Evolutionary conservation across 108 stramenopile species (phyloP).

Genomic region (Conticribra weissflogii): DNA sequence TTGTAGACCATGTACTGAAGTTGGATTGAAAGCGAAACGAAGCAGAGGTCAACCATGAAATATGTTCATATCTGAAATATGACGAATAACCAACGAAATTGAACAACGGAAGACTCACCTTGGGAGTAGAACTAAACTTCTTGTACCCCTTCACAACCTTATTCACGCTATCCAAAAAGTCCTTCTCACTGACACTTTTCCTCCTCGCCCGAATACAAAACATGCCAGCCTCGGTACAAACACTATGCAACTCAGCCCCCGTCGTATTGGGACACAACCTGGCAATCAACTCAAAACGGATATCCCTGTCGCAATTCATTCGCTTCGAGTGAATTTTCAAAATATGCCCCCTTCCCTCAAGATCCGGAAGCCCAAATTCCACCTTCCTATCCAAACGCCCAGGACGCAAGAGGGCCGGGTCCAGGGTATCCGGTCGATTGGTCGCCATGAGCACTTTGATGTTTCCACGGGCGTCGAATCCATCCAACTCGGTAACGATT

Average conservation of each 20-base stretch:
- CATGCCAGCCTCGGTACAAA: slow-evolving; percentile 99
- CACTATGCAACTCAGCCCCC: slow-evolving; percentile 96
- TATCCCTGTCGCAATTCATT: slow-evolving; percentile 97
- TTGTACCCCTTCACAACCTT: slow-evolving; percentile 99
- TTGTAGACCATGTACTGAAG: slow-evolving; percentile 90
- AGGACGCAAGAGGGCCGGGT: slow-evolving; percentile 96
- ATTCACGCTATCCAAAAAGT: slow-evolving; percentile 98
- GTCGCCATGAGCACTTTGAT: slow-evolving; percentile 99
- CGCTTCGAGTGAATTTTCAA: slow-evolving; percentile 95
- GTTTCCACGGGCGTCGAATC: slow-evolving; percentile 97
- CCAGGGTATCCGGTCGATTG: slow-evolving; percentile 97
- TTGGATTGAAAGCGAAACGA: not conserved
- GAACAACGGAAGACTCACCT: slow-evolving; percentile 25
- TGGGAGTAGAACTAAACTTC: slow-evolving; percentile 99
- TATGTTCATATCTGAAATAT: too few species aligned
- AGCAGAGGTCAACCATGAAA: not conserved
- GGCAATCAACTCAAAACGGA: slow-evolving; percentile 98
- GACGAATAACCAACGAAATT: not conserved
- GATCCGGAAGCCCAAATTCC: slow-evolving; percentile 96
- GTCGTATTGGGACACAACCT: slow-evolving; percentile 98
- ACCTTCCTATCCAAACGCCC: slow-evolving; percentile 98
- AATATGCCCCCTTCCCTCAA: slow-evolving; percentile 97
- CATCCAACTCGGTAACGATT: slow-evolving; percentile 98
- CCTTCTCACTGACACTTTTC: slow-evolving; percentile 96
- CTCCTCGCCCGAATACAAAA: slow-evolving; percentile 97